A percentile compares a stretch with the other conserved stretches of the same genome.
phyloP scores from a whole-genome alignment of 2,329 filamentous ascomycete genomes.

The Ophiostoma tasmaniense region DNA sequence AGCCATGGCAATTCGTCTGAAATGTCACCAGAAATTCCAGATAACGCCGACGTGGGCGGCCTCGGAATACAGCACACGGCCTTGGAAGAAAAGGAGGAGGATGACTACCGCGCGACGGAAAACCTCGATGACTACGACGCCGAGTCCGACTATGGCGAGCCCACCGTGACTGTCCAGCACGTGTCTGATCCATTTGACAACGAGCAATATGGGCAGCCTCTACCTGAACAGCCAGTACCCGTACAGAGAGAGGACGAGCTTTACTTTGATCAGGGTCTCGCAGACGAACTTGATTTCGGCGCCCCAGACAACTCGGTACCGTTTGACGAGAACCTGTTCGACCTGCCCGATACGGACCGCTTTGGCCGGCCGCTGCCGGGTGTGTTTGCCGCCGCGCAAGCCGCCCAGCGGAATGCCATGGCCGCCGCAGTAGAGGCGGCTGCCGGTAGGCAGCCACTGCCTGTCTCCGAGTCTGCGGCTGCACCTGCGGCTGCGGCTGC shows the following conservation, averaged over 20 bases:
- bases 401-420: conserved; percentile 33
- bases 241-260: conserved; percentile 47
- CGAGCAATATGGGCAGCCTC: neutral
- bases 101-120: neutral
- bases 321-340: conserved; percentile 68
- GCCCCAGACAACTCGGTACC: conserved; percentile 44
- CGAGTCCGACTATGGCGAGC: conserved; percentile 12
- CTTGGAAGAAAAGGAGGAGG: neutral
- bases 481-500: neutral
- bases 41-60: conserved; percentile 26
- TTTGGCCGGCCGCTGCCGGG: conserved; percentile 54
- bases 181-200: neutral
- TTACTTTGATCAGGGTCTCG: conserved; percentile 52
- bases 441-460: neutral
- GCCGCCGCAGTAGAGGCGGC: conserved; percentile 12
- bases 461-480: conserved; percentile 28
- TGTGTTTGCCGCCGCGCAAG: conserved; percentile 47
- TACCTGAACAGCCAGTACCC: neutral
- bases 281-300: conserved; percentile 37
- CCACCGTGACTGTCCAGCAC: conserved; percentile 18
- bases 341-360: conserved; percentile 55
- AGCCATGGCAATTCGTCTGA: neutral
- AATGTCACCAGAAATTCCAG: neutral
- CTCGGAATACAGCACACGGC: conserved; percentile 36
- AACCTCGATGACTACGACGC: conserved; percentile 11